Percentiles rank a stretch among this genome's conserved stretches.
Evolutionary conservation across 192 early-diverging fungal species (phyloP).

Genomic region (Pilobolus umbonatus): DNA sequence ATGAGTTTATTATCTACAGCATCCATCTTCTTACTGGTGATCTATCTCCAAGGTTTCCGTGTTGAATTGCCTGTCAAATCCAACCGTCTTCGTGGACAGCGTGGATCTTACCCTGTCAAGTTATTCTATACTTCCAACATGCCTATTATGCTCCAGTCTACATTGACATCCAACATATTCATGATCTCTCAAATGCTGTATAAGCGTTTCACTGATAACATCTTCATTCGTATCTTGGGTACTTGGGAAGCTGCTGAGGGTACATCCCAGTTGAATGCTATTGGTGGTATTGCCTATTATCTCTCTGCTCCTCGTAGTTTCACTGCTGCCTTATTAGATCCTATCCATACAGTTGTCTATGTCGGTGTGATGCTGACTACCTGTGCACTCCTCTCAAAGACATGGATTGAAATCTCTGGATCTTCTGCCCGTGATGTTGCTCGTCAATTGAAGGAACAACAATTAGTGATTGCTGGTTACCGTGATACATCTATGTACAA

Average conservation of each 20-base stretch:
- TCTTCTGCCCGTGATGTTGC: conserved; percentile 98
- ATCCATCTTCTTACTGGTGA: conserved; percentile 81
- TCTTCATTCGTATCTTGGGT: conserved; percentile 88
- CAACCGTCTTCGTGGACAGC: conserved; percentile 91
- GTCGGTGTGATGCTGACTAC: conserved; percentile 90
- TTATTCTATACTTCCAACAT: conserved; percentile 99
- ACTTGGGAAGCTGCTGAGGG: conserved; percentile 97
- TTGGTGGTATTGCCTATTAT: conserved; percentile 94
- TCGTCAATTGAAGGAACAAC: conserved; percentile 96
- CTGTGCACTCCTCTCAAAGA: conserved; percentile 95
- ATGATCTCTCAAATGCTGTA: conserved; percentile 98
- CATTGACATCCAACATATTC: conserved; percentile 94
- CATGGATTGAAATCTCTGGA: conserved; percentile 99
- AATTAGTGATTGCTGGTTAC: conserved; percentile 90
- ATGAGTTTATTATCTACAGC: conserved; percentile 91
- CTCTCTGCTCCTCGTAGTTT: conserved; percentile 94
- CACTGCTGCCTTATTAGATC: conserved; percentile 79
- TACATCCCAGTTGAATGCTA: conserved; percentile 91
- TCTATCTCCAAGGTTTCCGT: conserved; percentile 99
- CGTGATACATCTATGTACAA: conserved; percentile 98
- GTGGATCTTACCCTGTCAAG: conserved; percentile 98
- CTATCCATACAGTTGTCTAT: conserved; percentile 94
- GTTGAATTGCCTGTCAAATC: conserved; percentile 99
- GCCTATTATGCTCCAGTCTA: conserved; percentile 99
- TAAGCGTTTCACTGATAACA: conserved; percentile 96